Evolutionary conservation across 805 yeast species (phyloP), one percentile per base, ranked within the genome.

Genomic region (Ogataea philodendri): DNA sequence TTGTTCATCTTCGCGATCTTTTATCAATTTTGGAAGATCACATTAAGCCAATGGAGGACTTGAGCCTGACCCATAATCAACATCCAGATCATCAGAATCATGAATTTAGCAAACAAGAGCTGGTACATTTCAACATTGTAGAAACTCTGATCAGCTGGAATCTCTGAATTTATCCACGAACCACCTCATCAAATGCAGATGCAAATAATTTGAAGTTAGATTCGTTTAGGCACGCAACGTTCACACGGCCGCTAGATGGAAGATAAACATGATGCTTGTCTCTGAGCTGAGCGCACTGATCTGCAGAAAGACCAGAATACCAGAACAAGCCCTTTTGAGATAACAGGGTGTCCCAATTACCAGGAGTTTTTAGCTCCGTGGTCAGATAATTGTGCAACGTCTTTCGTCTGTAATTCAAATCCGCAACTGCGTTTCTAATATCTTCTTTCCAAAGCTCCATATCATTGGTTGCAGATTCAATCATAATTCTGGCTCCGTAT

Each of bases 291-390:
- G 51, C 46, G 32, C 54, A 57, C 41, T 69, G 73, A 30, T 47
- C 52, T 9, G 46, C 43, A 7, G 61, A 54, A 43, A 69, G 59
- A 4, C 71, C 71, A 8, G 68, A 55, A 50, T 42, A 66, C 72
- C 72, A 68, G 50, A 69, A 69, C 43, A 69, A 57, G 1, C 74
- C 74, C 23, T 59, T 55, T 46, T 64, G 71, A 14, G 49, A 42
- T 13, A 59, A 32, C 10, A 66, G 58, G 27, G 57, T 52, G 9
- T 52, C 55, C 74, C 74, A 69, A 34, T 60, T 49, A 2, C 74
- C 74, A 1, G 74, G 74, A 11, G 73, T 67, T 8, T 48, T 46
- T 52, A 63, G 57, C 37, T 56, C 49, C 11, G 41, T 35, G 7
- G 48, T 41, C 41, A 69, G 59, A 34, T 52, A 56, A 16, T 51